Evolutionary conservation across 768 basidiomycete species (phyloP).

Genomic region (Lactarius akahatsu): DNA sequence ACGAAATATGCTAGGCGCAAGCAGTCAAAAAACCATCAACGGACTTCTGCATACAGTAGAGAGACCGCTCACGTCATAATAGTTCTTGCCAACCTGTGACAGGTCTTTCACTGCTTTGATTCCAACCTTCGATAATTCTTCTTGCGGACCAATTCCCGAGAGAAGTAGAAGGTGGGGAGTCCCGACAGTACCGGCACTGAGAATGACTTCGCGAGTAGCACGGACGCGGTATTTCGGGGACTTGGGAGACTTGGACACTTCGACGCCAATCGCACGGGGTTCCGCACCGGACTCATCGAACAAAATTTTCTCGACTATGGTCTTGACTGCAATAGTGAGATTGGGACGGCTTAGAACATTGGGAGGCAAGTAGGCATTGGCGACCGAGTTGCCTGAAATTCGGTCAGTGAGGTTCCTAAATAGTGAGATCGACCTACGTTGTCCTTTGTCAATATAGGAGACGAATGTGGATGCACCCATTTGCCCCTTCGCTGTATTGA

Average conservation of each 20-base stretch:
- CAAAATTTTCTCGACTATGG: slow-evolving; percentile 20
- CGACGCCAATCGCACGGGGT: slow-evolving; percentile 24
- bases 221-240: slow-evolving; percentile 17
- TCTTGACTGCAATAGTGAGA: slow-evolving; percentile 25
- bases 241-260: slow-evolving; percentile 16
- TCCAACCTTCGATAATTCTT: slow-evolving; percentile 34
- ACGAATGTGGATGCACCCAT: slow-evolving; percentile 24
- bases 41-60: not conserved
- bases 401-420: not conserved
- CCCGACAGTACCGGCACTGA: slow-evolving; percentile 30
- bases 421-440: slow-evolving; percentile 13
- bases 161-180: slow-evolving; percentile 43
- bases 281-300: slow-evolving; percentile 22
- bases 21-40: not conserved
- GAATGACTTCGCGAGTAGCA: slow-evolving; percentile 31
- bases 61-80: slow-evolving; percentile 19
- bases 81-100: slow-evolving; percentile 28
- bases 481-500: slow-evolving; percentile 24
- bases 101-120: slow-evolving; percentile 31
- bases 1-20: slow-evolving; percentile 14
- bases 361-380: slow-evolving; percentile 25
- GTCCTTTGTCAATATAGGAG: slow-evolving; percentile 17
- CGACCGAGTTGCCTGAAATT: slow-evolving; percentile 20
- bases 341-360: slow-evolving; percentile 35
- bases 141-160: slow-evolving; percentile 43